Evolutionary conservation across 148 eudicot species (phyloP).

Genomic region (Camellia lanceoleosa): DNA sequence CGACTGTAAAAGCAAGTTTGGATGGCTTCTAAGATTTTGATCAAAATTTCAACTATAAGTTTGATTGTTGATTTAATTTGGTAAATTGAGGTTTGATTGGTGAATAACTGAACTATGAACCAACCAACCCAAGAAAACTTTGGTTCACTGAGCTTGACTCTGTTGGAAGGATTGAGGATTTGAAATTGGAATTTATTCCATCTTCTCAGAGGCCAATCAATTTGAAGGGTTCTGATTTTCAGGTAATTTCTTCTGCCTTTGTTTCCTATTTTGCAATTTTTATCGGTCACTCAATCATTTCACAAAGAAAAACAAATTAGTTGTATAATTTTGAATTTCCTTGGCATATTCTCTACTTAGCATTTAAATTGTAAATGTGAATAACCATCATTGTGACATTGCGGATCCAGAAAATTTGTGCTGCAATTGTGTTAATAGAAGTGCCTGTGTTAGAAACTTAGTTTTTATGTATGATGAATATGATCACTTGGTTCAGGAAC

Average conservation of each 20-base stretch:
- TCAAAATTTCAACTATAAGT: background rate
- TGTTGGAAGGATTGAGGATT: conserved; percentile 32
- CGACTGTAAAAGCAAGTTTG: background rate
- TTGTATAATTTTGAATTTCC: background rate
- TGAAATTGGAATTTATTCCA: conserved; percentile 22
- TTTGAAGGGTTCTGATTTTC: conserved; percentile 25
- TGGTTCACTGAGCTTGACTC: conserved; percentile 30
- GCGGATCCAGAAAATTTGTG: background rate
- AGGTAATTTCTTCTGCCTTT: conserved; percentile 31
- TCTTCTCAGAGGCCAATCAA: conserved; percentile 16
- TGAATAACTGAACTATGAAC: background rate
- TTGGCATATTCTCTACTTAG: conserved; percentile 4
- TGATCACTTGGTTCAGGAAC: background rate
- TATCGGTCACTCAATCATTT: background rate
- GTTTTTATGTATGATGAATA: background rate
- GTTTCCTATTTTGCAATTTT: conserved; percentile 1
- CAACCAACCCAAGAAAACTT: conserved; percentile 21
- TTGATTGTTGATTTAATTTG: conserved; percentile 15
- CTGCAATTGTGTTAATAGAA: background rate
- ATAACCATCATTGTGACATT: background rate
- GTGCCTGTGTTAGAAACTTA: background rate
- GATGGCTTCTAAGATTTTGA: conserved; percentile 5
- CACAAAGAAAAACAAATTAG: background rate
- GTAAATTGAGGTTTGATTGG: background rate
- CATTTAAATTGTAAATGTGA: background rate